phyloP scores from a whole-genome alignment of 2,329 filamentous ascomycete genomes.

The Trichoderma koningii region DNA sequence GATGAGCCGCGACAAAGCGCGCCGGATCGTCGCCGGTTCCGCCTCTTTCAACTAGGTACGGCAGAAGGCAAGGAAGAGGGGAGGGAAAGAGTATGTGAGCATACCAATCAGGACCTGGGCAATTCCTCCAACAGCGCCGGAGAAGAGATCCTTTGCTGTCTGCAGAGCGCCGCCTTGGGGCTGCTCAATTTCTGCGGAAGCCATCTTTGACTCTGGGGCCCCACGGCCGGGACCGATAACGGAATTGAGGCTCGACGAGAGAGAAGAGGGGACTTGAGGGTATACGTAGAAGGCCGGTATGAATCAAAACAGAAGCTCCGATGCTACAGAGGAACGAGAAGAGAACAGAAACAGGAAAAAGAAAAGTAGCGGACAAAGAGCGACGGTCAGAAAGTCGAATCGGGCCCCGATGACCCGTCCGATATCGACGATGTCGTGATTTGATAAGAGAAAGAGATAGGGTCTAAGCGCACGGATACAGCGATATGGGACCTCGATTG shows the following conservation, averaged over 20 bases:
- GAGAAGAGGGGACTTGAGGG: not conserved
- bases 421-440: conserved; percentile 33
- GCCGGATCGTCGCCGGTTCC: conserved; percentile 19
- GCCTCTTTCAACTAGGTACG: not conserved
- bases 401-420: conserved; percentile 30
- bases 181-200: conserved; percentile 41
- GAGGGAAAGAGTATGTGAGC: not conserved
- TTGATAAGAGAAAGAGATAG: conserved; percentile 7
- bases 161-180: conserved; percentile 49
- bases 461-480: conserved; percentile 2
- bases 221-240: conserved; percentile 12
- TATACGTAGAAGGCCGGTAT: too few species aligned
- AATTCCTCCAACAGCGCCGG: conserved; percentile 87
- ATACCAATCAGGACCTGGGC: conserved; percentile 92
- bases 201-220: conserved; percentile 3
- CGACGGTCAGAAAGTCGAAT: conserved; percentile 4
- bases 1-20: conserved; percentile 18
- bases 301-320: too few species aligned
- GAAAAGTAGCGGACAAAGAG: not conserved
- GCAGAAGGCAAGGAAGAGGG: not conserved
- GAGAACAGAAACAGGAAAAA: not conserved
- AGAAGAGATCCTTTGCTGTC: conserved; percentile 84
- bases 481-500: not conserved
- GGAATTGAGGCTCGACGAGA: not conserved
- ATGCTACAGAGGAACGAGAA: not conserved